Base-by-base conservation (phyloP, 139 green algal species). In the Chlamydomonas sp. region DNA sequence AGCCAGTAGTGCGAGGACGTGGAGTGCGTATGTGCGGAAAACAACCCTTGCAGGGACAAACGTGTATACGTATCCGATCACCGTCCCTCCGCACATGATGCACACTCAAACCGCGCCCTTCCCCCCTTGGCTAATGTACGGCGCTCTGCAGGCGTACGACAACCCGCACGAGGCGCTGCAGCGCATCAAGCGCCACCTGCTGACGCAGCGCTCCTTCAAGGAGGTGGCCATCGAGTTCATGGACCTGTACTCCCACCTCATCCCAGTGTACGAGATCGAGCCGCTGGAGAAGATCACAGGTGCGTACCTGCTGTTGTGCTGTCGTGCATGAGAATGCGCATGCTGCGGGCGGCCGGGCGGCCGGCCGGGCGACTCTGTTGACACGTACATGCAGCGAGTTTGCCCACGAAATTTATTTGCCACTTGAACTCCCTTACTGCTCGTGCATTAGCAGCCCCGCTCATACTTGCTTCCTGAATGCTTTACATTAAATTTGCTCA, bases 221-320 rank as follows among this genome's bases (percentile, higher is more conserved):
- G 98, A 99, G 93, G 96, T 99, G 73, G 89, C 90, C 77, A 98
- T 99, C 74, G 97, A 99, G 95, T 99, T 99, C 90, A 98, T 99
- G 93, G 98, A 99, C 92, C 91, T 99, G 49, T 99, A 99, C 94
- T 96, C 88, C 57, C 98, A 99, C 93, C 93, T 99, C 14, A 97
- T 99, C 84, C 98, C 98, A 0, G 97, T 99, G 86, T 98, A 99
- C 89, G 97, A 99, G 93, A 98, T 99, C 62, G 98, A 99, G 94
- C 98, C 98, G 10, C 94, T 99, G 87, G 98, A 99, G 96, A 99
- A 99, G 95, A 99, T 99, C 94, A 99, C 97, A 76, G 88, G 88
- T 91, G 78, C 2, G 88, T 79, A 2, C 18, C 68, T 74, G 6
- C 0, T 4, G 68, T 74, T 15, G 14, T 15, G 14, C 68, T 18